Evolutionary conservation across 2,329 filamentous ascomycete genomes (phyloP).

Genomic region (Bimuria novae-zelandiae): DNA sequence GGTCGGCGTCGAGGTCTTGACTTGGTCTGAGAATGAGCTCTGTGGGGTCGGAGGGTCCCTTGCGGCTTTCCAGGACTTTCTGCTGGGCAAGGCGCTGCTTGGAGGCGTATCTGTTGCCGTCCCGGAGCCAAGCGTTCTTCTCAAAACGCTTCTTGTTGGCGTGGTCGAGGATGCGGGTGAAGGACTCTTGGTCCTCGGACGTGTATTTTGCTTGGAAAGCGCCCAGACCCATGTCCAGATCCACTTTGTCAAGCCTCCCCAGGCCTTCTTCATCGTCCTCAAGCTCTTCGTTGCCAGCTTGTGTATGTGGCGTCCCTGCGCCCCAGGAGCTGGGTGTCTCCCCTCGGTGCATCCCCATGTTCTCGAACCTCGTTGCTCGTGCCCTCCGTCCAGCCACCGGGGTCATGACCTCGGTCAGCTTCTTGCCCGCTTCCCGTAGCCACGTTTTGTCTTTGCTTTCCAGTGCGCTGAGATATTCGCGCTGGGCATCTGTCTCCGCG

Average conservation of each 20-base stretch:
- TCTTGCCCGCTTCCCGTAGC: conserved; percentile 79
- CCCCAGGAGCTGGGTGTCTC: conserved; percentile 69
- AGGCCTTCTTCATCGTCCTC: conserved; percentile 28
- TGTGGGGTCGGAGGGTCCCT: conserved; percentile 46
- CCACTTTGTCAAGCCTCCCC: conserved; percentile 58
- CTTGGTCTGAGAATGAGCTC: conserved; percentile 55
- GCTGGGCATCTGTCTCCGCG: conserved; percentile 80
- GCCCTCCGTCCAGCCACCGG: conserved; percentile 62
- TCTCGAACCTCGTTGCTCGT: conserved; percentile 27
- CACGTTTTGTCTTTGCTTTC: conserved; percentile 83
- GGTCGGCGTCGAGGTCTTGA: conserved; percentile 63
- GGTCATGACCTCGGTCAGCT: conserved; percentile 73
- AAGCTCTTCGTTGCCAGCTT: conserved; percentile 27
- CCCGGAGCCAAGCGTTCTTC: conserved; percentile 88
- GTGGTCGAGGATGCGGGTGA: conserved; percentile 87
- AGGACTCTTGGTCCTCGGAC: conserved; percentile 96
- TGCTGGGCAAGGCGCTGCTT: conserved; percentile 67
- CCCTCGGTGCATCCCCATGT: conserved; percentile 31
- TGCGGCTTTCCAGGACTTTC: conserved; percentile 71
- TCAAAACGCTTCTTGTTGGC: conserved; percentile 84
- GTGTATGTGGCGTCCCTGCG: conserved; percentile 69
- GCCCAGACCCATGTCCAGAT: conserved; percentile 79
- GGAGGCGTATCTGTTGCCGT: conserved; percentile 77
- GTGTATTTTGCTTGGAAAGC: conserved; percentile 93
- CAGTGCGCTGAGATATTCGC: conserved; percentile 89